phyloP scores from a whole-genome alignment of 805 yeast genomes.

The Saturnispora saitoi region DNA sequence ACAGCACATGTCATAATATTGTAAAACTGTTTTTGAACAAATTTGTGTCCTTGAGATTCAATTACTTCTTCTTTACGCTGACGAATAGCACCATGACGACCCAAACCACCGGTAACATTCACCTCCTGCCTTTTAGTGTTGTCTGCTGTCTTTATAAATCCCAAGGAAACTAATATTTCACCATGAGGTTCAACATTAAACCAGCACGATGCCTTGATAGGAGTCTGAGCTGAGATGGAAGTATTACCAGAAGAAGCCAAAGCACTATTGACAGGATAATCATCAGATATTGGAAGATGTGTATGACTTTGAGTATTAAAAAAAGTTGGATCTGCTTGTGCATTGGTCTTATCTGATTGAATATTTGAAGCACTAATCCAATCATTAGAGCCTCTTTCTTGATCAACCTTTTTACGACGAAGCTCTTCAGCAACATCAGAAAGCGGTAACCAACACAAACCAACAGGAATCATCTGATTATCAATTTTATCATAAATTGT shows the following conservation, averaged over 20 bases:
- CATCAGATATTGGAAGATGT: not conserved
- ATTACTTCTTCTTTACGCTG: slow-evolving; percentile 84
- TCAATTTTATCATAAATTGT: slow-evolving; percentile 77
- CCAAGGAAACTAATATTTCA: slow-evolving; percentile 66
- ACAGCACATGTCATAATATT: slow-evolving; percentile 95
- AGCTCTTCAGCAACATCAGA: slow-evolving; percentile 92
- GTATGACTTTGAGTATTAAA: not conserved
- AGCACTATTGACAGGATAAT: not conserved
- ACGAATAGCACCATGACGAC: slow-evolving; percentile 97
- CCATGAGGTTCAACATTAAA: slow-evolving; percentile 91
- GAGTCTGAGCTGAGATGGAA: not conserved
- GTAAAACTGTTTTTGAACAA: slow-evolving; percentile 90
- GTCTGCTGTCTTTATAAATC: slow-evolving; percentile 57
- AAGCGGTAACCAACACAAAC: slow-evolving; percentile 81
- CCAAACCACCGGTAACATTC: slow-evolving; percentile 54
- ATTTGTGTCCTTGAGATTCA: slow-evolving; percentile 95
- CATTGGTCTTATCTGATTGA: slow-evolving; percentile 15
- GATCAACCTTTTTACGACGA: slow-evolving; percentile 79
- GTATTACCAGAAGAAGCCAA: not conserved
- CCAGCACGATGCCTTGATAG: slow-evolving; percentile 58
- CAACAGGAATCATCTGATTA: slow-evolving; percentile 70
- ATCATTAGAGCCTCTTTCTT: slow-evolving; percentile 61
- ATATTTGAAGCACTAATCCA: slow-evolving; percentile 80
- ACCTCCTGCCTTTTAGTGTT: slow-evolving; percentile 38
- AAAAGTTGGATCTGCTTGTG: not conserved